A percentile compares a stretch with the other conserved stretches of the same genome.
Evolutionary conservation across 148 eudicot species (phyloP).

Genomic region (Bassia scoparia): DNA sequence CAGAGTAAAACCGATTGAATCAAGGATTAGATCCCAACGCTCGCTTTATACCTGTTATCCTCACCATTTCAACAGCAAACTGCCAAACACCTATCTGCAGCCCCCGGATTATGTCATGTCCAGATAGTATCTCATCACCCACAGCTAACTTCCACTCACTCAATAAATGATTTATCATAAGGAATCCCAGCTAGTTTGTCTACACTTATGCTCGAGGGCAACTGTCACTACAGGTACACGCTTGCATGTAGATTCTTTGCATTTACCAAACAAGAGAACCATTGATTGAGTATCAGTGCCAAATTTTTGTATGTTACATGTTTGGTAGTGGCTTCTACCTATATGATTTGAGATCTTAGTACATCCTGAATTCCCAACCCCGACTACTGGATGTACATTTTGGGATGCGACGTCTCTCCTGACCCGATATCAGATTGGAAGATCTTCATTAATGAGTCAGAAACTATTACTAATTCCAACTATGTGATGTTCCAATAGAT

Average conservation of each 20-base stretch:
- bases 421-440: background rate
- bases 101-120: background rate
- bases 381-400: no score
- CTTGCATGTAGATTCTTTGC: no score
- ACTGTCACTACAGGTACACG: no score
- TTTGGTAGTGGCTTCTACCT: no score
- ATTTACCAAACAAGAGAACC: conserved; percentile 9
- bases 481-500: no score
- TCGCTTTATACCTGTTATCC: background rate
- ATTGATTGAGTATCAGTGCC: background rate
- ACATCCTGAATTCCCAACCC: no score
- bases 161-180: conserved; percentile 8
- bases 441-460: background rate
- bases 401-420: background rate
- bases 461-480: no score
- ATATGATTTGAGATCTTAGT: background rate
- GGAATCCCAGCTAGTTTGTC: conserved; percentile 20
- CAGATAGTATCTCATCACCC: background rate
- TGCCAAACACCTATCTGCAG: background rate
- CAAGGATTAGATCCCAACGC: background rate
- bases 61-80: background rate
- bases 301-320: no score
- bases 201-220: conserved; percentile 26
- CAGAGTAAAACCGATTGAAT: background rate
- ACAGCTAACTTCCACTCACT: background rate